Base-by-base conservation (phyloP, 768 basidiomycete genomes). In the Mycena leptocephala region DNA sequence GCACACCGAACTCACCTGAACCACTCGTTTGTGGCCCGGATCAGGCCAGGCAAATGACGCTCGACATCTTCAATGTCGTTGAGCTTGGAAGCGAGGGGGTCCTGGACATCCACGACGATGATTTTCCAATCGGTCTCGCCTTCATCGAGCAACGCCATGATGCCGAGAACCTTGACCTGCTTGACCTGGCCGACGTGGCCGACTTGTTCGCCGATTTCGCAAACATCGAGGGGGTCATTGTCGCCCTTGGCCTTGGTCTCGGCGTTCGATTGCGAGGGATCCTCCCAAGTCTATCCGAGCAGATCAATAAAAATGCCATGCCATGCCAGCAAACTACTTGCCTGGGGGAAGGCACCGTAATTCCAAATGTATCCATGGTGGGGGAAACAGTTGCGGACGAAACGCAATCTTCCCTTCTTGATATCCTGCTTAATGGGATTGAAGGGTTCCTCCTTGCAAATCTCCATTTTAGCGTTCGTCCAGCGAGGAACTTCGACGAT, bases 341-440 rank as follows among this genome's bases (percentile, higher is more conserved):
- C 97, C 92, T 98, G 97, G 76, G 98, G 98, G 93, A 99, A 98
- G 74, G 97, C 97, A 82, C 98, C 98, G 83, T 99, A 99, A 91
- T 99, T 99, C 98, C 98, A 99, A 90, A 99, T 97, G 91, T 99
- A 97, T 43, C 98, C 98, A 84, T 99, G 97, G 90, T 99, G 98
- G 80, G 98, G 98, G 95, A 99, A 99, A 88, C 98, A 99, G 92
- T 99, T 99, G 88, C 98, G 95, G 80, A 99, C 98, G 87, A 91
- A 99, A 81, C 98, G 95, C 85, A 99, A 88, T 83, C 95, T 96
- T 82, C 96, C 96, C 88, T 96, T 97, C 89, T 98, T 99, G 86
- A 95, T 94, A 85, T 99, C 98, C 89, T 99, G 98, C 86, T 98
- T 98, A 94, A 99, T 99, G 82, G 98, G 98, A 89, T 99, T 99